Conservation (phyloP, 441 rosid genomes). For the Adansonia grandidieri region DNA sequence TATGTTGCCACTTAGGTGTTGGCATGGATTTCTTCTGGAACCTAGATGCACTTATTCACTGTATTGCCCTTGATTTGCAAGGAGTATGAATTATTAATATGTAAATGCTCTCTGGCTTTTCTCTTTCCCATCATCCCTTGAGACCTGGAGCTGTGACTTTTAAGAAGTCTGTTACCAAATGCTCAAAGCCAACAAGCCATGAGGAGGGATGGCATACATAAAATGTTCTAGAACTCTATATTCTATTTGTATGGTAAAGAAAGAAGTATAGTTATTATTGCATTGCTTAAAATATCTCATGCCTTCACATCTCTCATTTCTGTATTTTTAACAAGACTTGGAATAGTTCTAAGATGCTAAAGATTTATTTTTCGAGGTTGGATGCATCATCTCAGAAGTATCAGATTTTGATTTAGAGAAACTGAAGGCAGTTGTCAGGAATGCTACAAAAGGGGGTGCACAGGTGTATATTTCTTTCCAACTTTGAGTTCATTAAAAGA, state of each 20-base stretch:
- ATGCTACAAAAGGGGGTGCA: conserved; percentile 37
- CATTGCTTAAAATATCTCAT: background rate
- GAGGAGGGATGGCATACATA: background rate
- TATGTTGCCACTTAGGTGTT: background rate
- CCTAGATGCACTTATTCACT: background rate
- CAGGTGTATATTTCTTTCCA: conserved; percentile 52
- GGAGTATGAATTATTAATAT: background rate
- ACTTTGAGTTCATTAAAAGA: conserved; percentile 13
- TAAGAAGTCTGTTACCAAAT: background rate
- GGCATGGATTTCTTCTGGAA: background rate
- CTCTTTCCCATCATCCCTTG: background rate
- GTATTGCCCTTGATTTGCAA: background rate
- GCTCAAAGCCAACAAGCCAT: conserved; percentile 16
- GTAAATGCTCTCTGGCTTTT: background rate
- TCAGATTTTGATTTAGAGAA: conserved; percentile 54
- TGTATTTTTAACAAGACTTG: conserved; percentile 18
- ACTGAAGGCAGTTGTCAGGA: conserved; percentile 47
- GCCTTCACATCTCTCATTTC: conserved; percentile 1
- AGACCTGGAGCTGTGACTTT: conserved; percentile 7
- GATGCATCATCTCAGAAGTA: conserved; percentile 57
- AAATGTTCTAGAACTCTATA: conserved; percentile 6
- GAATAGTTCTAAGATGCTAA: conserved; percentile 9
- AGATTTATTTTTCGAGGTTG: conserved; percentile 50
- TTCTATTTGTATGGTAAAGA: conserved; percentile 10
- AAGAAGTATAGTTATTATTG: background rate